Percentiles rank a stretch among this genome's conserved stretches.
Conservation (phyloP, 2,329 filamentous ascomycete species). For the Aaosphaeria pasadenensis region DNA sequence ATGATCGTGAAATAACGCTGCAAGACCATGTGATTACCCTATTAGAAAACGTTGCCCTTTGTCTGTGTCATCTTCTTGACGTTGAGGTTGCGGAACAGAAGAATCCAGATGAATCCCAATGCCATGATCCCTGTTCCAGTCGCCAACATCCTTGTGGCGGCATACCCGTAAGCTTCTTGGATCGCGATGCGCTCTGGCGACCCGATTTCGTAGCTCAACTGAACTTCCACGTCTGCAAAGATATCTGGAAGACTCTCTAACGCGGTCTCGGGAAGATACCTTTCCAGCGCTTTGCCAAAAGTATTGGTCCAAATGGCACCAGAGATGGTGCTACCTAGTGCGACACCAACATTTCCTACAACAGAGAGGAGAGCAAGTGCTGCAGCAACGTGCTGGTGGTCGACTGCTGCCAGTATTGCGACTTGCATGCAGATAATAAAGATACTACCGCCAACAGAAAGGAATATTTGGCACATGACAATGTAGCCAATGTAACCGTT, state of each 20-base stretch:
- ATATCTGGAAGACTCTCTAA: slow-evolving; percentile 24
- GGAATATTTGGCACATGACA: slow-evolving; percentile 1
- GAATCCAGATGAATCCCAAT: slow-evolving; percentile 12
- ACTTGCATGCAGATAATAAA: neutral
- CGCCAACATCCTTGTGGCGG: slow-evolving; percentile 47
- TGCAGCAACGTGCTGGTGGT: neutral
- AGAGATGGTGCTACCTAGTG: neutral
- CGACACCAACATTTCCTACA: neutral
- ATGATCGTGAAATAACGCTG: too few relatives aligned
- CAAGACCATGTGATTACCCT: too few relatives aligned
- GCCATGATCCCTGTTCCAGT: slow-evolving; percentile 33
- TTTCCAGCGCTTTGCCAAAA: slow-evolving; percentile 42
- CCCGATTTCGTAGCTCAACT: slow-evolving; percentile 39
- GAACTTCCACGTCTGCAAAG: slow-evolving; percentile 7
- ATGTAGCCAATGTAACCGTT: slow-evolving; percentile 10
- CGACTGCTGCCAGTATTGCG: neutral
- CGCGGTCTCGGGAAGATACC: slow-evolving; percentile 37
- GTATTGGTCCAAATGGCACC: slow-evolving; percentile 13
- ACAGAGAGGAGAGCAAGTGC: neutral
- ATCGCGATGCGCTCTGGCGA: slow-evolving; percentile 42
- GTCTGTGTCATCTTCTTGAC: slow-evolving; percentile 15
- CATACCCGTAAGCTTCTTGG: slow-evolving; percentile 42
- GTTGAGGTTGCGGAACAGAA: slow-evolving; percentile 15
- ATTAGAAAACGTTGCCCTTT: slow-evolving; percentile 7
- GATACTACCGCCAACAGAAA: neutral